Percentiles rank a stretch among this genome's conserved stretches.
Evolutionary conservation across 306 rosid species (phyloP).

Genomic region (Gastrolobium bilobum): DNA sequence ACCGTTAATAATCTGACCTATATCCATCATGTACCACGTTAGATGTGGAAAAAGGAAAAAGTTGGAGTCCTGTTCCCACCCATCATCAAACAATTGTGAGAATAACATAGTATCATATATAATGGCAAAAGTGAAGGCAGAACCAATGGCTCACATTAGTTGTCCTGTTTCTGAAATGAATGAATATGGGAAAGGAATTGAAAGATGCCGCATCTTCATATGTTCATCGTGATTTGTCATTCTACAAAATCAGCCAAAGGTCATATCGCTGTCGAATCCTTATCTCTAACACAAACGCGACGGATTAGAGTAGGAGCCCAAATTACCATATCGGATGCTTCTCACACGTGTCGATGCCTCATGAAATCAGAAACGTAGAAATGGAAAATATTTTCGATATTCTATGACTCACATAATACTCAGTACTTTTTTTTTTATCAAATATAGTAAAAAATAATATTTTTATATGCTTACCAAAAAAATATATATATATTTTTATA

Average conservation of each 20-base stretch:
- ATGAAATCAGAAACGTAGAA: conserved; percentile 32
- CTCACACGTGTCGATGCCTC: conserved; percentile 40
- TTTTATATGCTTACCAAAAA: too few relatives aligned
- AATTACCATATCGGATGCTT: neutral
- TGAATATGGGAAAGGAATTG: neutral
- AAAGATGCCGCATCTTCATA: conserved; percentile 46
- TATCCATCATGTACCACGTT: neutral
- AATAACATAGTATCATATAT: neutral
- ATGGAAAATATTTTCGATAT: too few relatives aligned
- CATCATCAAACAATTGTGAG: neutral
- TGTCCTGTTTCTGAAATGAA: conserved; percentile 16
- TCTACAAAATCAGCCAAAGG: conserved; percentile 24
- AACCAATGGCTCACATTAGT: conserved; percentile 49
- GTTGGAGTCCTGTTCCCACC: neutral
- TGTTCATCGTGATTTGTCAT: conserved; percentile 17
- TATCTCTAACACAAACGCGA: conserved; percentile 44
- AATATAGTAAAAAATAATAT: too few relatives aligned
- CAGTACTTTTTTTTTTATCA: too few relatives aligned
- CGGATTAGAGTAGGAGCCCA: neutral
- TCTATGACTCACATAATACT: too few relatives aligned
- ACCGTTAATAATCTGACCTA: conserved; percentile 38
- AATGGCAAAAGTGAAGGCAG: neutral
- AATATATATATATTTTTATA: too few relatives aligned
- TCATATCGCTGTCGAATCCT: conserved; percentile 60
- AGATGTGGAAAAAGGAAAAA: neutral